phyloP scores from a whole-genome alignment of 2,329 filamentous ascomycete genomes.

The Cordyceps militaris region DNA sequence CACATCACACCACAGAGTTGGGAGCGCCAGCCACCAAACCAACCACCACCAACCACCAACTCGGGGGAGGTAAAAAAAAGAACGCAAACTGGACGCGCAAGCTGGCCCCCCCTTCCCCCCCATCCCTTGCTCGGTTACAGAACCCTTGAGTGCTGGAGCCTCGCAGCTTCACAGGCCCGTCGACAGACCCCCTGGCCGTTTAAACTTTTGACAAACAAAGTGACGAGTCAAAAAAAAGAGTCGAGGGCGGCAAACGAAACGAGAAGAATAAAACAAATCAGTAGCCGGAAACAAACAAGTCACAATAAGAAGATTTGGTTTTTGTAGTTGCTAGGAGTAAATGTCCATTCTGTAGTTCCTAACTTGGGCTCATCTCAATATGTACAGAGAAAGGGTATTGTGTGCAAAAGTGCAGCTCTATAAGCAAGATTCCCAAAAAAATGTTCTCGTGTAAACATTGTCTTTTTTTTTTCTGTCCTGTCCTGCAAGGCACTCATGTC shows the following conservation, averaged over 20 bases:
- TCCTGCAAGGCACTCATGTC: neutral
- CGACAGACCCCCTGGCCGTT: too few relatives aligned
- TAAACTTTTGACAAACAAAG: too few relatives aligned
- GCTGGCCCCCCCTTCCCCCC: neutral
- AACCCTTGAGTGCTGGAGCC: neutral
- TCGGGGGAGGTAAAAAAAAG: neutral
- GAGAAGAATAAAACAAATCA: neutral
- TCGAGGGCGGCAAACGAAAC: neutral
- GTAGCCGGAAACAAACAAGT: neutral
- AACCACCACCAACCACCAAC: neutral
- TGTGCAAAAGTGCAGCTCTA: constrained; percentile 5
- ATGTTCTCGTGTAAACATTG: neutral
- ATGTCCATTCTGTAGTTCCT: neutral
- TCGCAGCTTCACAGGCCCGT: too few relatives aligned
- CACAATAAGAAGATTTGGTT: neutral
- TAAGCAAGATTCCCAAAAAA: neutral
- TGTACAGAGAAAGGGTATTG: constrained; percentile 3
- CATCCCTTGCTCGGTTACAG: neutral
- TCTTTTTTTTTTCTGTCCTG: neutral
- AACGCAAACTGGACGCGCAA: neutral
- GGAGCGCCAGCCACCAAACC: too few relatives aligned
- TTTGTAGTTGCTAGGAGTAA: neutral
- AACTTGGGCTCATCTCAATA: neutral
- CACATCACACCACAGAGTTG: too few relatives aligned
- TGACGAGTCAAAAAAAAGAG: neutral